Conservation (phyloP, 108 stramenopile genomes). For the Nannochloropsis gaditana region DNA sequence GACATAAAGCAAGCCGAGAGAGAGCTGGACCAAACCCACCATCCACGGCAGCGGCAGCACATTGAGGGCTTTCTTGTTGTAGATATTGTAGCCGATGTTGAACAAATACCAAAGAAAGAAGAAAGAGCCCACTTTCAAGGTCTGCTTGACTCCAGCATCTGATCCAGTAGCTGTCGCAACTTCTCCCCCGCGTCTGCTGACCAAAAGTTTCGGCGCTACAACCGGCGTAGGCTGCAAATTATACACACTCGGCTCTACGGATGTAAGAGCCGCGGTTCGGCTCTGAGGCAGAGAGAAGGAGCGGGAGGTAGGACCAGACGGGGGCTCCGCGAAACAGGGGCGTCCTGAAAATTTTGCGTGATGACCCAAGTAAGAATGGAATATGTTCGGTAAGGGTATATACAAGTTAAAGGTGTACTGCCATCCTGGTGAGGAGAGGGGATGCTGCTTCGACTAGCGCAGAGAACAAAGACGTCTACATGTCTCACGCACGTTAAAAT, state of each 20-base stretch:
- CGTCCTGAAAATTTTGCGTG: background rate
- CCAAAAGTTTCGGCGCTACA: background rate
- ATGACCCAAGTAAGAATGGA: too few relatives aligned
- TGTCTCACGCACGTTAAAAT: too few relatives aligned
- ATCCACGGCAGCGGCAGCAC: constrained; percentile 84
- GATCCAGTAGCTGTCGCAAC: background rate
- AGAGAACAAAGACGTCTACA: too few relatives aligned
- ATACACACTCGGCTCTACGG: background rate
- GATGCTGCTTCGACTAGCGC: too few relatives aligned
- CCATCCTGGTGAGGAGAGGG: too few relatives aligned
- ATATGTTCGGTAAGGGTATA: too few relatives aligned
- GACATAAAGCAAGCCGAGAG: constrained; percentile 79
- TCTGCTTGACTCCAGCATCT: constrained; percentile 8
- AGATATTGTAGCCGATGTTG: constrained; percentile 99
- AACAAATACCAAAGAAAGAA: constrained; percentile 96
- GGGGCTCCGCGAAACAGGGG: background rate
- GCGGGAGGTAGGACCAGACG: background rate
- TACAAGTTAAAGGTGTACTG: too few relatives aligned
- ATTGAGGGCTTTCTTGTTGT: constrained; percentile 96
- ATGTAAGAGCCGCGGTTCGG: background rate
- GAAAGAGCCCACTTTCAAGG: constrained; percentile 66
- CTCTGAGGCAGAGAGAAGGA: background rate
- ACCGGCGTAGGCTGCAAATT: background rate
- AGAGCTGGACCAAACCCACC: constrained; percentile 86
- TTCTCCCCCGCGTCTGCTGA: background rate